Evolutionary conservation across 1,139 yeast genomes (phyloP), one percentile per base, ranked within the genome.

Genomic region (Debaryomyces psychrophilus): DNA sequence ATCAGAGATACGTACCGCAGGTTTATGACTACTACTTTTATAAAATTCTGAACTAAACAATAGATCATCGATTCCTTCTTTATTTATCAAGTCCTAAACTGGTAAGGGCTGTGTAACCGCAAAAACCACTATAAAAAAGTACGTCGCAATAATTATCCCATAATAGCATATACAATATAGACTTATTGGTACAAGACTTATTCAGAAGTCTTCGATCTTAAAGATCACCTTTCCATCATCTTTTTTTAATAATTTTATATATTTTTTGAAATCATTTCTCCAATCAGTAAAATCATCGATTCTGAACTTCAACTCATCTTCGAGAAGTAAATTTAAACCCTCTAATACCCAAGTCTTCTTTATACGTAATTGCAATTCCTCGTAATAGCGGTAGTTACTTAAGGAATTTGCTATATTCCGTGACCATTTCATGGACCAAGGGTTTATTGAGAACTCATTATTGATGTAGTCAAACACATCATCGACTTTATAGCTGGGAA

Each of bases 401-500:
- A 68, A 57, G 31, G 62, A 52, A 43, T 70, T 71, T 23, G 71
- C 69, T 7, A 69, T 20, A 12, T 56, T 56, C 4, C 60, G 50
- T 4, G 68, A 53, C 78, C 77, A 73, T 43, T 64, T 65, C 48
- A 52, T 54, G 5, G 63, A 56, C 77, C 77, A 74, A 2, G 73
- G 69, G 26, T 27, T 36, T 8, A 31, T 11, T 9, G 49, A 37
- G 17, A 34, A 15, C 7, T 43, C 31, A 9, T 35, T 34, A 9
- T 59, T 55, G 14, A 58, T 55, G 37, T 59, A 59, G 36, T 62
- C 65, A 26, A 64, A 54, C 27, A 65, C 52, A 33, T 60, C 56
- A 44, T 69, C 73, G 22, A 72, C 62, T 44, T 60, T 56, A 53
- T 75, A 74, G 18, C 70, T 61, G 2, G 79, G 78, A 31, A 58